Base-by-base conservation (phyloP, 2,329 filamentous ascomycete species). In the Drechslerella coelobrocha region DNA sequence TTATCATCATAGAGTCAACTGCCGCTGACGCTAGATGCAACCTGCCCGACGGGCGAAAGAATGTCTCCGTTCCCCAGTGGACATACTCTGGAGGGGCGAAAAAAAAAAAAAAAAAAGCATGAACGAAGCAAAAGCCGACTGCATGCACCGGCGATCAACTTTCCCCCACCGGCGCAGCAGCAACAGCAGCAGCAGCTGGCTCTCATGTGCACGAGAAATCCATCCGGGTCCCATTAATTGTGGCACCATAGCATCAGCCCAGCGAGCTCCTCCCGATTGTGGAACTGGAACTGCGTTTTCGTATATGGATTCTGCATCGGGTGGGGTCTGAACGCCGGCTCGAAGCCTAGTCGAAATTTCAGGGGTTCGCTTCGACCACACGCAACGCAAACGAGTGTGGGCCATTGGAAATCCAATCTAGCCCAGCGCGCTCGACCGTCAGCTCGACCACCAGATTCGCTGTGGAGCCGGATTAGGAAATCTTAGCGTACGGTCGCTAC, bases 81-180 rank as follows among this genome's bases (percentile, higher is more conserved):
- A 8, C 41, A 14, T 8, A 21, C 41, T n/a, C n/a, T n/a, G n/a
- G n/a, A n/a, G n/a, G n/a, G 41, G 41, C 3, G 19, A 14, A 19
- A 21, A 45, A 21, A 5, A 6, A 19, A 9, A 14, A 17, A 19
- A n/a, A 17, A 5, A 17, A 17, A 19, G 41, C 14, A 45, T 14
- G 19, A 19, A 9, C 41, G 41, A 9, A 19, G 41, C n/a, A 45
- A 45, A 45, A 45, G 41, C 41, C 41, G 10, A 6, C 29, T 45
- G 41, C 41, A 45, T 19, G 41, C 41, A 45, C 19, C 19, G 41
- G 17, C 21, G 41, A 45, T 45, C 41, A 45, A 31, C 19, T 45
- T 17, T 45, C 41, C 19, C 8, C 41, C 41, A 7, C 14, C 41
- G 4, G 19, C 14, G n/a, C n/a, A n/a, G n/a, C n/a, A n/a, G n/a